Conservation (phyloP, 2,329 filamentous ascomycete species). For the Fusarium sarcochroum region DNA sequence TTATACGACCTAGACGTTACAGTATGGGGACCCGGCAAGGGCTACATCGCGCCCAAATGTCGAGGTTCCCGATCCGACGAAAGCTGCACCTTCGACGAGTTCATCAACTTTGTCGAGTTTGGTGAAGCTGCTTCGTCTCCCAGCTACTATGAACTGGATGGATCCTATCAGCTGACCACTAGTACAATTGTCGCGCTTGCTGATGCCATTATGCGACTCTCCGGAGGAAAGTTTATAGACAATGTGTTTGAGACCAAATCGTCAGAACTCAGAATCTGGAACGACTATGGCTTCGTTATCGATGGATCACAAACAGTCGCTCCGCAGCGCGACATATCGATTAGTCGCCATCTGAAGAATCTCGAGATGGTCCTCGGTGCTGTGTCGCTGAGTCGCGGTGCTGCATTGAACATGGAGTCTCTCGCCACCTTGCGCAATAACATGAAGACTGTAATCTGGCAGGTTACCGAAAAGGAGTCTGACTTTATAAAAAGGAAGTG, state of each 20-base stretch:
- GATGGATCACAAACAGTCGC: neutral
- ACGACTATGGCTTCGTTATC: neutral
- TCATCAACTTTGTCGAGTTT: conserved; percentile 2
- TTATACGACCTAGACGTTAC: neutral
- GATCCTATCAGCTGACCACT: neutral
- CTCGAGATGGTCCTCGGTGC: neutral
- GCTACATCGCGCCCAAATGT: conserved; percentile 1
- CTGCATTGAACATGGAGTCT: neutral
- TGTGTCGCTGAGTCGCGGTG: neutral
- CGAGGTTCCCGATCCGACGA: neutral
- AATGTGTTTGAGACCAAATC: neutral
- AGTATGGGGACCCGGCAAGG: neutral
- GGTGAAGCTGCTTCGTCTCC: neutral
- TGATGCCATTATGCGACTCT: neutral
- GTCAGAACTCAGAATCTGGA: neutral
- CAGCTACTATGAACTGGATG: neutral
- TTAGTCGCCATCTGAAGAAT: neutral
- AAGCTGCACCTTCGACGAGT: conserved; percentile 4
- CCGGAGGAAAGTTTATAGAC: neutral
- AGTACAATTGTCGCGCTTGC: neutral
- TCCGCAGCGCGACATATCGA: neutral
- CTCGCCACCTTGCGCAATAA: neutral
- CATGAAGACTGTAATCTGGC: neutral
- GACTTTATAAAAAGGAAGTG: no score
- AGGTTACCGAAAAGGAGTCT: neutral